Evolutionary conservation across 2,329 filamentous ascomycete species (phyloP).

Genomic region (Dissoconium aciculare): DNA sequence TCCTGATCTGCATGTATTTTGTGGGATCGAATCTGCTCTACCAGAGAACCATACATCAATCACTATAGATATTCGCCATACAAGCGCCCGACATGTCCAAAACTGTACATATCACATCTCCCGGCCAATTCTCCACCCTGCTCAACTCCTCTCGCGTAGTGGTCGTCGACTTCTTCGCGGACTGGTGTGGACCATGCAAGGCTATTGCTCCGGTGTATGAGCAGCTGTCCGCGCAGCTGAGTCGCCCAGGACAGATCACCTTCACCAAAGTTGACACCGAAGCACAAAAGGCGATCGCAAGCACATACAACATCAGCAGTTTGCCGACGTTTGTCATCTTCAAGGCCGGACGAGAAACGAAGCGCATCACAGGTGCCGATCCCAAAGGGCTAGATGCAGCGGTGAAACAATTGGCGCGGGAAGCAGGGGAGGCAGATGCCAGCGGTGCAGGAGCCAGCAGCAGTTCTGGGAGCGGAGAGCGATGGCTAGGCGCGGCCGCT

Average conservation of each 20-base stretch:
- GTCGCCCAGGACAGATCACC: slow-evolving; percentile 55
- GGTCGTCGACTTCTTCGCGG: slow-evolving; percentile 79
- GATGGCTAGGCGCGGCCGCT: slow-evolving; percentile 60
- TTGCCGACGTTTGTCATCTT: slow-evolving; percentile 85
- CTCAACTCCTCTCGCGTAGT: slow-evolving; percentile 63
- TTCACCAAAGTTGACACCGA: slow-evolving; percentile 85
- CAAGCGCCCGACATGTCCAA: slow-evolving; percentile 34
- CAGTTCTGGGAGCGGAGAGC: slow-evolving; percentile 30
- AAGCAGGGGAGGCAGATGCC: slow-evolving; percentile 35
- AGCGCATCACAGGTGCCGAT: slow-evolving; percentile 47
- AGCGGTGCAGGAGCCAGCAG: slow-evolving; percentile 19
- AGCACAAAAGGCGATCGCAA: slow-evolving; percentile 55
- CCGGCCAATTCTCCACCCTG: slow-evolving; percentile 48
- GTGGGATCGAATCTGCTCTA: too few relatives aligned
- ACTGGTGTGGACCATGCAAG: slow-evolving; percentile 75
- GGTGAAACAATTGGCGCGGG: slow-evolving; percentile 54
- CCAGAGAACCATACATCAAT: not conserved
- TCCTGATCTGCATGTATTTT: too few relatives aligned
- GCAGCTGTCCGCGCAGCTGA: slow-evolving; percentile 54
- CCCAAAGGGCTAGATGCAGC: slow-evolving; percentile 52
- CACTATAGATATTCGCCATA: not conserved
- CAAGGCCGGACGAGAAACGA: slow-evolving; percentile 25
- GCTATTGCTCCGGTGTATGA: slow-evolving; percentile 73
- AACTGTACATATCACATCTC: slow-evolving; percentile 30
- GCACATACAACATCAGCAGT: slow-evolving; percentile 56